A percentile compares a stretch with the other conserved stretches of the same genome.
phyloP scores from a whole-genome alignment of 2,329 filamentous ascomycete species.

The Falciphora oryzae region DNA sequence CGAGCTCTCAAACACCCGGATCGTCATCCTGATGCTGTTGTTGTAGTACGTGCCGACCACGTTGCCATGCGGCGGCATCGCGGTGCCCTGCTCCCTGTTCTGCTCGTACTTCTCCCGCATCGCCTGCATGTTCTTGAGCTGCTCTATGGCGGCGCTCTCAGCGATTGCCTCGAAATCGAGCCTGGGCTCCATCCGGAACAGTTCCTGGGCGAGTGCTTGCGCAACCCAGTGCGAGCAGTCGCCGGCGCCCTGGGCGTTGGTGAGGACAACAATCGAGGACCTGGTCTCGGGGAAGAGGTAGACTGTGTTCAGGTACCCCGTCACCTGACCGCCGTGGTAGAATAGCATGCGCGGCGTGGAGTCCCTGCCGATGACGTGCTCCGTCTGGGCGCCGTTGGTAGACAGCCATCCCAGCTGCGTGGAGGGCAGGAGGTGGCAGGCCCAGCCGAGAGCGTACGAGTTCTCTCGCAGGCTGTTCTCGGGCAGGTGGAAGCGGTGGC shows the following conservation, averaged over 20 bases:
- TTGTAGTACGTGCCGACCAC: background rate
- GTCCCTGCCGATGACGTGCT: background rate
- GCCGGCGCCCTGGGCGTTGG: background rate
- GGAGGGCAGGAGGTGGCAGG: background rate
- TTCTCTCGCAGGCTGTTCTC: background rate
- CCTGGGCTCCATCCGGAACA: background rate
- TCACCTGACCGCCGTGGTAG: background rate
- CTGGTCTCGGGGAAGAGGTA: background rate
- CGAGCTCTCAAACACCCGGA: background rate
- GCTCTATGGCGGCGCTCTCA: background rate
- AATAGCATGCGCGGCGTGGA: background rate
- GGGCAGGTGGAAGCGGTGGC: background rate
- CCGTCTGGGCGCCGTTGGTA: background rate
- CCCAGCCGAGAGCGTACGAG: background rate
- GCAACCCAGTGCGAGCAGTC: background rate
- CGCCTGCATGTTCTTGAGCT: background rate
- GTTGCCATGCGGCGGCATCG: background rate
- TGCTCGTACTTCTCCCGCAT: background rate
- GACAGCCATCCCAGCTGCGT: background rate
- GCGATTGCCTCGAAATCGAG: background rate
- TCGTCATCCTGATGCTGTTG: background rate
- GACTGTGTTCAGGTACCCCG: background rate
- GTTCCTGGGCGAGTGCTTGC: background rate
- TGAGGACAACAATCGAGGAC: background rate
- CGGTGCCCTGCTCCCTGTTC: background rate